These are phyloP conservation scores for Russula lepida DNA, from an alignment of 768 basidiomycete species.

Conservation along the genomic window DNA sequence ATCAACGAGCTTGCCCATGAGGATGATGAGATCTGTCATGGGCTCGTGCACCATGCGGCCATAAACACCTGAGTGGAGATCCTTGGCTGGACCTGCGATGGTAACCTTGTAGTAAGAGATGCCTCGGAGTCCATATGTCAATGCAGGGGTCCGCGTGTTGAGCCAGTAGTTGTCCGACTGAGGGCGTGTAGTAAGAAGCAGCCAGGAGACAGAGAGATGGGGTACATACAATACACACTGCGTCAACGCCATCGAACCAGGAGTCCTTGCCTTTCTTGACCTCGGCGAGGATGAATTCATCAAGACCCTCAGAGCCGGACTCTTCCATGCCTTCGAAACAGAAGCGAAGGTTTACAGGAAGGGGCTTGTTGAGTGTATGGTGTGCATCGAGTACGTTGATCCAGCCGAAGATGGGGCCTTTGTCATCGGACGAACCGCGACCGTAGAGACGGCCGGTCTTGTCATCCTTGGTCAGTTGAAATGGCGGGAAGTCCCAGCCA, in stretches of 20 bases:
- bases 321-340: constrained; percentile 99
- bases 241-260: constrained; percentile 85
- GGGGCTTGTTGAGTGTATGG: constrained; percentile 47
- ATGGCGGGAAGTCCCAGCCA: constrained; percentile 87
- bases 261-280: constrained; percentile 50
- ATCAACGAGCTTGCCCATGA: constrained; percentile 82
- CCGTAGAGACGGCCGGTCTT: constrained; percentile 62
- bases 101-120: constrained; percentile 79
- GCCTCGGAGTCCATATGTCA: constrained; percentile 87
- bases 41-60: constrained; percentile 80
- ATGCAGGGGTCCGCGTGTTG: constrained; percentile 66
- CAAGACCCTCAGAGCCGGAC: constrained; percentile 83
- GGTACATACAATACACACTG: constrained; percentile 72
- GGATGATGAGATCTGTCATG: constrained; percentile 83
- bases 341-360: constrained; percentile 85
- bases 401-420: constrained; percentile 86
- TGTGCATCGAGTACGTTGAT: constrained; percentile 87
- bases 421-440: constrained; percentile 85
- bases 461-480: constrained; percentile 51
- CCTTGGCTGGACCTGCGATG: constrained; percentile 74
- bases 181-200: not conserved
- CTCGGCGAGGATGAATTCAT: constrained; percentile 76
- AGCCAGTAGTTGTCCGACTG: constrained; percentile 95
- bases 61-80: constrained; percentile 87
- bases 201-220: not conserved